These are phyloP conservation scores for Lepidium didymum DNA, from an alignment of 345 rosid species.

Conservation along the genomic window DNA sequence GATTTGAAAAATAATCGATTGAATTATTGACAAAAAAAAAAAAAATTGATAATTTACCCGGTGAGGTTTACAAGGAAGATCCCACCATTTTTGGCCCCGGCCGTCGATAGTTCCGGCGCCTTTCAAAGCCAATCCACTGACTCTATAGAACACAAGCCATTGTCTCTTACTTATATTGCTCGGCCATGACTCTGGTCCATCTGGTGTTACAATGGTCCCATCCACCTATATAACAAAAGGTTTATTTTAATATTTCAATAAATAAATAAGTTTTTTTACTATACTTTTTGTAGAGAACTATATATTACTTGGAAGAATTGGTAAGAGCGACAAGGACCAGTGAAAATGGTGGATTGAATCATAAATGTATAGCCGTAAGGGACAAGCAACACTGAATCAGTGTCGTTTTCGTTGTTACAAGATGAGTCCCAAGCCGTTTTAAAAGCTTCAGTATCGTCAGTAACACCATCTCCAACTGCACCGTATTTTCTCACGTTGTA, in stretches of 20 bases:
- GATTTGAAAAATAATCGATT: too few relatives aligned
- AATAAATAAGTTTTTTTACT: too few relatives aligned
- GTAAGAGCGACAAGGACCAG: conserved; percentile 80
- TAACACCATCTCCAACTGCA: conserved; percentile 65
- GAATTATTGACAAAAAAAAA: too few relatives aligned
- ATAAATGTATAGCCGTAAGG: conserved; percentile 65
- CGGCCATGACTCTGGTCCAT: conserved; percentile 77
- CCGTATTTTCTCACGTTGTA: conserved; percentile 63
- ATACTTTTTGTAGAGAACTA: not conserved
- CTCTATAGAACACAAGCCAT: conserved; percentile 89
- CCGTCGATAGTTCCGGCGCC: conserved; percentile 89
- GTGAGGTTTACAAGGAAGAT: conserved; percentile 99
- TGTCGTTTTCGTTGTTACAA: conserved; percentile 32
- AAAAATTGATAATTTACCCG: conserved; percentile 34
- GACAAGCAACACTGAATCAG: conserved; percentile 35
- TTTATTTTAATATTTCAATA: too few relatives aligned
- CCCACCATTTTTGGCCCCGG: conserved; percentile 98
- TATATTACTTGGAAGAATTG: conserved; percentile 56
- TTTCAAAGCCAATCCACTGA: conserved; percentile 57
- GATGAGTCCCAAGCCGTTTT: conserved; percentile 83
- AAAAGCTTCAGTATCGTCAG: conserved; percentile 80
- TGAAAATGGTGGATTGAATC: conserved; percentile 85
- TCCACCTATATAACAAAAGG: conserved; percentile 31
- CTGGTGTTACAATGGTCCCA: conserved; percentile 62
- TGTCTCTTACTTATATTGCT: conserved; percentile 62